Base-by-base conservation (phyloP, 2,329 filamentous ascomycete genomes). In the Spiromastix sp. region DNA sequence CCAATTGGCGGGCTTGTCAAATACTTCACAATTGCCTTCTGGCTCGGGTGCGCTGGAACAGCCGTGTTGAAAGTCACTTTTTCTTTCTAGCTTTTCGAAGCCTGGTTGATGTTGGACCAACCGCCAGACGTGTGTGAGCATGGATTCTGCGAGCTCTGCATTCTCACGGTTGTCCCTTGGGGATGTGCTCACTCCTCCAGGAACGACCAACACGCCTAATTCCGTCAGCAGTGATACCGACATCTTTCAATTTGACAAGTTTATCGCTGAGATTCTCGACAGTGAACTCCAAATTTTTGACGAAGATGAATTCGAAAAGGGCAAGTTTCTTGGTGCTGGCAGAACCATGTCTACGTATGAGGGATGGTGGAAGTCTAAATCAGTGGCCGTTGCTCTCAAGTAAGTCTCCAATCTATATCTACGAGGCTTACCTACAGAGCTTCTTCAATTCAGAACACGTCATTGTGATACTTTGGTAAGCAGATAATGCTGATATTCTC, bases 401-500 rank as follows among this genome's bases (percentile, higher is more conserved):
- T 33, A 22, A 33, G n/a, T n/a, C n/a, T n/a, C 13, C 15, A 33
- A 21, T 13, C 19, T 33, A 22, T n/a, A n/a, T n/a, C n/a, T n/a
- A n/a, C n/a, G n/a, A n/a, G n/a, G 15, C 16, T 11, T 30, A 30
- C n/a, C n/a, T n/a, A n/a, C n/a, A n/a, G n/a, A n/a, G 28, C 19
- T 30, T 30, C 28, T 30, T 30, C 16, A 30, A 10, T 30, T 17
- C 28, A n/a, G n/a, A n/a, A n/a, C n/a, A n/a, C n/a, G n/a, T n/a
- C n/a, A n/a, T n/a, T n/a, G n/a, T n/a, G n/a, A n/a, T n/a, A n/a
- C n/a, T n/a, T n/a, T n/a, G n/a, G n/a, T n/a, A n/a, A n/a, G n/a
- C n/a, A n/a, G n/a, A n/a, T n/a, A n/a, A n/a, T n/a, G n/a, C n/a
- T n/a, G n/a, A n/a, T n/a, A n/a, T 25, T 12, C 12, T 25, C 22